A percentile compares a stretch with the other conserved stretches of the same genome.
phyloP scores from a whole-genome alignment of 495 filamentous ascomycete species.

The Platismatia glauca region DNA sequence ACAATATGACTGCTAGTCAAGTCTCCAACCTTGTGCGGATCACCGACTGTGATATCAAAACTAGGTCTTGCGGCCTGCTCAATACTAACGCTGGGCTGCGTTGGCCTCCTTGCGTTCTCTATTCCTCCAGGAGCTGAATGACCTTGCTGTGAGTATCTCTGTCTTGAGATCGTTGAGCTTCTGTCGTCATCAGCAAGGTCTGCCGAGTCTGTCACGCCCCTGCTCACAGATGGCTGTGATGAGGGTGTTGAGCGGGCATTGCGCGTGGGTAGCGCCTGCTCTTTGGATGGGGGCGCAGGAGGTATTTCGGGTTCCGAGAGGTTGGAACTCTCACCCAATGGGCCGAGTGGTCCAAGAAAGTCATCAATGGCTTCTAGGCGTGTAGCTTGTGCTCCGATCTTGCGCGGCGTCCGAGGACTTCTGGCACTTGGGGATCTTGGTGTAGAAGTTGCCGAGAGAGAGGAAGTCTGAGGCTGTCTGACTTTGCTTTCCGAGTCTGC shows the following conservation, averaged over 20 bases:
- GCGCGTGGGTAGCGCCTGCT: conserved; percentile 47
- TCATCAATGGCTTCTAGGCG: conserved; percentile 83
- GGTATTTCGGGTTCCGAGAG: conserved; percentile 53
- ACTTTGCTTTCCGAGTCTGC: conserved; percentile 26
- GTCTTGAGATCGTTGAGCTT: conserved; percentile 31
- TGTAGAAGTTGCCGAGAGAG: conserved; percentile 29
- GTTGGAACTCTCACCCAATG: conserved; percentile 54
- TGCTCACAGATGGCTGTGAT: conserved; percentile 40
- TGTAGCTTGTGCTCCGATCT: conserved; percentile 71
- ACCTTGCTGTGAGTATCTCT: conserved; percentile 63
- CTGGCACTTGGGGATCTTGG: conserved; percentile 42
- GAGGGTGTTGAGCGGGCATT: conserved; percentile 45
- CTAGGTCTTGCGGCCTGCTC: conserved; percentile 84
- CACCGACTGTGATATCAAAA: conserved; percentile 88
- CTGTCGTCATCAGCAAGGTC: conserved; percentile 56
- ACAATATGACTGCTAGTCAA: conserved; percentile 95
- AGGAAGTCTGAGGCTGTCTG: conserved; percentile 26
- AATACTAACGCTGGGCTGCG: conserved; percentile 73
- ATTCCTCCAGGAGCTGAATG: conserved; percentile 47
- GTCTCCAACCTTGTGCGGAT: conserved; percentile 96
- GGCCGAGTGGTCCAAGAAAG: conserved; percentile 85
- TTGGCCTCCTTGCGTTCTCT: conserved; percentile 43
- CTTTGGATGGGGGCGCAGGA: conserved; percentile 85
- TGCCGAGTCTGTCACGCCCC: conserved; percentile 51
- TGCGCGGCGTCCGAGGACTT: conserved; percentile 53